phyloP scores from a whole-genome alignment of 257 asterid genomes.

The Penstemon eatonii region DNA sequence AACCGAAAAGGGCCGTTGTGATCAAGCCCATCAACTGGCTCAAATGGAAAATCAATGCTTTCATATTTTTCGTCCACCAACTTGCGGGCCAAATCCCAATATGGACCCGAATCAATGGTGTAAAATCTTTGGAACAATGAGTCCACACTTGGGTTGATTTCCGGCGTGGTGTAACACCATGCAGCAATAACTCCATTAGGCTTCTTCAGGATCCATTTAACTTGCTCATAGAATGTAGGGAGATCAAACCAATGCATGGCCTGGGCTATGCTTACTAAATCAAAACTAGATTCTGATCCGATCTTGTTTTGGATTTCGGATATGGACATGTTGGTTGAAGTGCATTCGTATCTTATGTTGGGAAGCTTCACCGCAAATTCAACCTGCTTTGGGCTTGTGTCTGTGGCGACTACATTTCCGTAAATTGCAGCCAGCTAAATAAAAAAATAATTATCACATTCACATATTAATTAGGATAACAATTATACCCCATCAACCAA shows the following conservation, averaged over 20 bases:
- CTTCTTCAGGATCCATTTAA: constrained; percentile 54
- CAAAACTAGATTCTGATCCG: constrained; percentile 50
- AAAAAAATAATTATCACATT: too few species aligned
- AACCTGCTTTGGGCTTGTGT: constrained; percentile 23
- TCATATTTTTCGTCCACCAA: constrained; percentile 54
- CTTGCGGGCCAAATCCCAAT: constrained; percentile 38
- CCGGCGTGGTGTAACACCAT: constrained; percentile 65
- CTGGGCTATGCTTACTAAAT: constrained; percentile 57
- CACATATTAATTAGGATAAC: too few species aligned
- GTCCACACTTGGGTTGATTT: constrained; percentile 46
- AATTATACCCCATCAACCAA: too few species aligned
- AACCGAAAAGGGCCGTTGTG: constrained; percentile 66
- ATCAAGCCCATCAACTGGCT: constrained; percentile 57
- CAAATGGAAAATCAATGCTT: constrained; percentile 66
- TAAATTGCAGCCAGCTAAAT: too few species aligned
- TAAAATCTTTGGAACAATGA: constrained; percentile 37
- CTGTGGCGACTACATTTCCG: too few species aligned
- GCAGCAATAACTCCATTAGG: constrained; percentile 79
- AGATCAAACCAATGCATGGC: constrained; percentile 88
- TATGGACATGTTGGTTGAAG: constrained; percentile 55
- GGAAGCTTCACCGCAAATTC: constrained; percentile 58
- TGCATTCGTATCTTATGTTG: constrained; percentile 57
- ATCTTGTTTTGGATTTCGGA: constrained; percentile 45
- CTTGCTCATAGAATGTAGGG: constrained; percentile 62
- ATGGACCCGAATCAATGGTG: constrained; percentile 32